These are phyloP conservation scores for Nicotiana paniculata DNA, from an alignment of 257 asterid species.

Conservation along the genomic window DNA sequence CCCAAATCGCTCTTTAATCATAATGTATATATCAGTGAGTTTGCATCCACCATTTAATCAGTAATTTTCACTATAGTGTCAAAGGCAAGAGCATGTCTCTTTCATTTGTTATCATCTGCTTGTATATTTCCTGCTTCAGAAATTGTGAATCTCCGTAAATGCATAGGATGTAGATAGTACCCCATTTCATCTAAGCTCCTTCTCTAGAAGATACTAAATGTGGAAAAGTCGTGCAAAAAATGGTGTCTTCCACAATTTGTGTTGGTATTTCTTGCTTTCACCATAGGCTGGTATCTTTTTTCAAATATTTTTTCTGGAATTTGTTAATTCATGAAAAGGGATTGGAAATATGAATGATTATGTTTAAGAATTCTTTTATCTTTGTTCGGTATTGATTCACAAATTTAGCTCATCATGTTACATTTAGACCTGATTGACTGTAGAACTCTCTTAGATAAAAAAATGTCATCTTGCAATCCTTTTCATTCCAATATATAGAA, in stretches of 20 bases:
- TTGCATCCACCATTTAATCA: not conserved
- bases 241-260: not conserved
- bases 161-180: not conserved
- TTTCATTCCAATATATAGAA: not conserved
- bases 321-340: not conserved
- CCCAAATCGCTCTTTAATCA: no score
- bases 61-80: not conserved
- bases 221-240: not conserved
- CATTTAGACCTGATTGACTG: not conserved
- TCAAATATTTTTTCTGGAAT: not conserved
- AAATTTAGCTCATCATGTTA: not conserved
- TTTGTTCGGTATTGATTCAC: not conserved
- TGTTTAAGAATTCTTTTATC: not conserved
- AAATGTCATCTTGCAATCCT: not conserved
- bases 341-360: not conserved
- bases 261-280: not conserved
- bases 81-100: not conserved
- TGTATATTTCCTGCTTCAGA: not conserved
- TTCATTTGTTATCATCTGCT: not conserved
- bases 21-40: not conserved
- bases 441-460: not conserved
- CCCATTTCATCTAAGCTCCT: not conserved
- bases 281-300: not conserved
- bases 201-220: not conserved
- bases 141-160: not conserved